Evolutionary conservation across 1,284 basidiomycete species (phyloP), one percentile per base, ranked within the genome.

Genomic region (Puccinia hordei): DNA sequence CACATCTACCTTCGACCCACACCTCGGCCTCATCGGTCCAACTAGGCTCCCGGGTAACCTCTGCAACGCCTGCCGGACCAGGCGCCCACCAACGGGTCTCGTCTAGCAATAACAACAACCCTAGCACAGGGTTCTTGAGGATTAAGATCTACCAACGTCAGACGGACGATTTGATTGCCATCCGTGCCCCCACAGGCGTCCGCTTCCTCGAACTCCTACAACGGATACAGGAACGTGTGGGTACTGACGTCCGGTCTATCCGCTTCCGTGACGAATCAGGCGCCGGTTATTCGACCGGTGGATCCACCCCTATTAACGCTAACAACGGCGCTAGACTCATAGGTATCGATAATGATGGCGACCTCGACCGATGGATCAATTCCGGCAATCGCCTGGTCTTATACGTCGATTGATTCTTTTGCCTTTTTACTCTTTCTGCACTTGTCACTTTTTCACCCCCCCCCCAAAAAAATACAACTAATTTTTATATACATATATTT

Each of bases 121-220:
- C 46, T 1, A n/a, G 30, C 17, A 33, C 41, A 15, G 76, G 51
- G 27, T 96, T 95, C 86, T 89, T 98, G 83, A 98, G 98, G 87
- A 97, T 99, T 87, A 99, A 99, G 87, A 94, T 99, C 77, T 97
- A 96, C 85, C 92, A 97, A 86, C 89, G 92, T 41, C 89, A 92
- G 81, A 92, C 94, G 35, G 94, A 98, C 85, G 96, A 98, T 85
- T 88, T 99, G 75, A 94, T 99, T 82, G 96, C 97, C 1, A 94
- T 99, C 74, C 91, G 97, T 19, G 95, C 98, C 57, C 95, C 96
- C 83, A 94, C 95, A 19, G 90, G 89, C 53, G 94, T 98, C 41
- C 90, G 92, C 8, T 91, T 92, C 84, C 87, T 86, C 15, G 93
- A 96, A 84, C 88, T 99, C 82, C 90, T 98, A 87, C 92, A 91